A percentile compares a stretch with the other conserved stretches of the same genome.
Evolutionary conservation across 2,329 filamentous ascomycete species (phyloP).

Genomic region (Huntiella bhutanensis): DNA sequence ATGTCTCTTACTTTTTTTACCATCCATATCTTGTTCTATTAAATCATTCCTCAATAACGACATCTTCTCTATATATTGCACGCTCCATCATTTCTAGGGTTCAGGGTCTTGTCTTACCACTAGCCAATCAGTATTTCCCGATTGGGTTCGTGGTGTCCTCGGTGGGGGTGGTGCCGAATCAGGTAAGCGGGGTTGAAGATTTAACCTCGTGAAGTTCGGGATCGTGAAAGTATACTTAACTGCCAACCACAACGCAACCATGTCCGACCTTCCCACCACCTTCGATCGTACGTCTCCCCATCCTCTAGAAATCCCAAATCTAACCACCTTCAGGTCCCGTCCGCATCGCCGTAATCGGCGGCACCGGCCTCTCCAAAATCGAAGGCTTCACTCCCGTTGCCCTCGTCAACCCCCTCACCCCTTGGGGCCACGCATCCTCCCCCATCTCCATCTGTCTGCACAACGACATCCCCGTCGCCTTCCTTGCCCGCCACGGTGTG

Average conservation of each 20-base stretch:
- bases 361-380: conserved; percentile 77
- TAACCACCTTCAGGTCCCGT: conserved; percentile 35
- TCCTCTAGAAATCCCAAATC: conserved; percentile 1
- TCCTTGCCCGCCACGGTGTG: conserved; percentile 78
- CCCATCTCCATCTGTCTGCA: conserved; percentile 79
- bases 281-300: conserved; percentile 33
- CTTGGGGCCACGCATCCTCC: conserved; percentile 65
- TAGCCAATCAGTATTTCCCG: no score
- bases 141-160: no score
- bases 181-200: no score
- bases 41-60: not conserved
- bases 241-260: conserved; percentile 14
- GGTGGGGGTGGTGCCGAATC: no score
- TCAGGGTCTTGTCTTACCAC: not conserved
- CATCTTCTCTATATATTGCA: no score
- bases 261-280: conserved; percentile 35
- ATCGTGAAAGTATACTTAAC: no score
- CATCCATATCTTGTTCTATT: not conserved
- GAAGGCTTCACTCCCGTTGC: conserved; percentile 75
- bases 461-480: conserved; percentile 64
- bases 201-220: no score
- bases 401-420: conserved; percentile 55
- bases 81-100: no score
- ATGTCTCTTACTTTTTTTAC: not conserved
- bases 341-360: conserved; percentile 77